A percentile compares a stretch with the other conserved stretches of the same genome.
Evolutionary conservation across 169 alveolate genomes (phyloP).

Genomic region (Plasmodium knowlesi): DNA sequence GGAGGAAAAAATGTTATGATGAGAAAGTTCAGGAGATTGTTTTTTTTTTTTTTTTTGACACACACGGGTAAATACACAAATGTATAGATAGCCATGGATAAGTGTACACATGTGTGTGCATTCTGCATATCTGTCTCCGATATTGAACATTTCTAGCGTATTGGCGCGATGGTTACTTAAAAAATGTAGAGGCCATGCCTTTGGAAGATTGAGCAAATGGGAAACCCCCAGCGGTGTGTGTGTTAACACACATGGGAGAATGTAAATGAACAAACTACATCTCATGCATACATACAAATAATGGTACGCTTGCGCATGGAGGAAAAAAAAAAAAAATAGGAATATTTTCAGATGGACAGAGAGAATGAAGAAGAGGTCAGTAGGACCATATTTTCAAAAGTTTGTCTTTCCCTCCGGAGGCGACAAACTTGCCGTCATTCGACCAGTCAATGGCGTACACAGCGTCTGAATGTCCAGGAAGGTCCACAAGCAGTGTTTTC

Average conservation of each 20-base stretch:
- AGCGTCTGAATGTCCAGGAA: constrained; percentile 99
- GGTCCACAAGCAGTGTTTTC: constrained; percentile 93
- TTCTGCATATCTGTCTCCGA: not conserved
- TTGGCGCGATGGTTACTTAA: not conserved
- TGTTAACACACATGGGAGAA: not conserved
- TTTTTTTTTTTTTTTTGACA: not conserved
- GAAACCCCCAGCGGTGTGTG: not conserved
- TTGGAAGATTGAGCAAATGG: not conserved
- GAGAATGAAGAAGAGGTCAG: constrained; percentile 68
- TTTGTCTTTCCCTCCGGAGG: constrained; percentile 94
- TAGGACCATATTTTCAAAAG: constrained; percentile 93
- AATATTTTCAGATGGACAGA: not conserved
- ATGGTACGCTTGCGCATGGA: not conserved
- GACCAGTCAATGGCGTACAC: constrained; percentile 98
- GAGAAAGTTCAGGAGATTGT: not conserved
- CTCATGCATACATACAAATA: not conserved
- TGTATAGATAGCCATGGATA: not conserved
- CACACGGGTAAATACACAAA: not conserved
- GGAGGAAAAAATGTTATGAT: constrained; percentile 31
- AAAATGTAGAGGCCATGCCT: not conserved
- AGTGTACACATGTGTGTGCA: not conserved
- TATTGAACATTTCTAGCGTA: not conserved
- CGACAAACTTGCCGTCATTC: constrained; percentile 96
- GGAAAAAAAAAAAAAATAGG: not conserved
- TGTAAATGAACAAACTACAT: not conserved